These are phyloP conservation scores for Quercus glauca DNA, from an alignment of 306 rosid genomes.

Conservation along the genomic window DNA sequence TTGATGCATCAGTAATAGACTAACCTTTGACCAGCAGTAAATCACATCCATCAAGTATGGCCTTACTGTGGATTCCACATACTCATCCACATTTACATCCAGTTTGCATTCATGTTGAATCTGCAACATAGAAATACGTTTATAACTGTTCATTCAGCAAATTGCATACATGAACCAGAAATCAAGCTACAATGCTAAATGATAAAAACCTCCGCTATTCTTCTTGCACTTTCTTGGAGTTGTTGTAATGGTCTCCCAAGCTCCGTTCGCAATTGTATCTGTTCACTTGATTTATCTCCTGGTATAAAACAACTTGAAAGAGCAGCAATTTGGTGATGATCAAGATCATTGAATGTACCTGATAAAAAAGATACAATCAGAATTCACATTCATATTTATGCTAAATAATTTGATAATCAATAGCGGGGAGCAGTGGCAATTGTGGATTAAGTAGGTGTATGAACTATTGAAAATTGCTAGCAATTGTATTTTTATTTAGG, in stretches of 20 bases:
- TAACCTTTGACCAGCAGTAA: conserved; percentile 95
- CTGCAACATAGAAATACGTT: conserved; percentile 39
- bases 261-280: conserved; percentile 86
- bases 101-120: conserved; percentile 95
- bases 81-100: conserved; percentile 81
- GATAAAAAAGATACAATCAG: background rate
- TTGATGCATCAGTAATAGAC: conserved; percentile 18
- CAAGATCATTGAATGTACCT: conserved; percentile 96
- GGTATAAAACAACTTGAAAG: conserved; percentile 98
- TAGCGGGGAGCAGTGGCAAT: background rate
- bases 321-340: conserved; percentile 96
- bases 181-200: conserved; percentile 3
- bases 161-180: background rate
- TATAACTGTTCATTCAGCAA: conserved; percentile 13
- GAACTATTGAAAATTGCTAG: no score
- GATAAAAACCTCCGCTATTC: conserved; percentile 82
- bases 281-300: conserved; percentile 85
- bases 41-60: conserved; percentile 97
- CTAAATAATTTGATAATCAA: background rate
- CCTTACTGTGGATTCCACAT: conserved; percentile 93
- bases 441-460: background rate
- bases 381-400: background rate
- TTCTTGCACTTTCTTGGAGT: conserved; percentile 96
- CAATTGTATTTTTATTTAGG: no score
- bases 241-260: conserved; percentile 92